Base-by-base conservation (phyloP, 176 grass and related monocot species). In the Musa itinerans region DNA sequence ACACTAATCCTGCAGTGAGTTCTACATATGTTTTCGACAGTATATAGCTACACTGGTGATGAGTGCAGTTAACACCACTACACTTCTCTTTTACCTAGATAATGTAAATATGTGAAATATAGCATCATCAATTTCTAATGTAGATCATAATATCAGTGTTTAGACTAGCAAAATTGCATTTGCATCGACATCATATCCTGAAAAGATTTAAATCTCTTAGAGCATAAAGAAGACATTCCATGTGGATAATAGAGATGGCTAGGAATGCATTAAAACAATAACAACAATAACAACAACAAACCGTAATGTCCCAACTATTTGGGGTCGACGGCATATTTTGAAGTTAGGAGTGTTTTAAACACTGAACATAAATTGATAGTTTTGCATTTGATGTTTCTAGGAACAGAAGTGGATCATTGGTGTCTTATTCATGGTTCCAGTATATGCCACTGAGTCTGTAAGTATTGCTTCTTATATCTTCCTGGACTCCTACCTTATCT, bases 331-430 rank as follows among this genome's bases (percentile, higher is more conserved):
- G 29, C 2, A 29, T 29, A 29, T 29, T 29, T 29, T 29, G 29
- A 29, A 29, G 29, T 53, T 54, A 9, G 10, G 8, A 23, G 12
- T 7, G 0, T 43, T 8, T 50, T 19, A 48, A 48, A 0, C 13
- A 5, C 17, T 69, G 11, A 14, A 15, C 8, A 22, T 64, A 64
- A 53, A 54, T 8, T 27, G 12, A 20, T 17, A 1, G 17, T 34
- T 48, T 34, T 57, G 10, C 54, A 57, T 49, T 48, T 50, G 49
- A 9, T 52, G 1, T 67, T 69, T 90, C 34, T 86, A 97, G 93
- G 93, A 92, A 52, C 93, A 97, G 79, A 92, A 92, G 71, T 97
- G 93, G 93, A 90, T 92, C 76, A 89, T 97, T 52, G 83, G 83
- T 23, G 85, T 97, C 19, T 68, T 93, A 50, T 97, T 97, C 58